phyloP scores from a whole-genome alignment of 2,329 filamentous ascomycete species.

The Albophoma yamanashiensis region DNA sequence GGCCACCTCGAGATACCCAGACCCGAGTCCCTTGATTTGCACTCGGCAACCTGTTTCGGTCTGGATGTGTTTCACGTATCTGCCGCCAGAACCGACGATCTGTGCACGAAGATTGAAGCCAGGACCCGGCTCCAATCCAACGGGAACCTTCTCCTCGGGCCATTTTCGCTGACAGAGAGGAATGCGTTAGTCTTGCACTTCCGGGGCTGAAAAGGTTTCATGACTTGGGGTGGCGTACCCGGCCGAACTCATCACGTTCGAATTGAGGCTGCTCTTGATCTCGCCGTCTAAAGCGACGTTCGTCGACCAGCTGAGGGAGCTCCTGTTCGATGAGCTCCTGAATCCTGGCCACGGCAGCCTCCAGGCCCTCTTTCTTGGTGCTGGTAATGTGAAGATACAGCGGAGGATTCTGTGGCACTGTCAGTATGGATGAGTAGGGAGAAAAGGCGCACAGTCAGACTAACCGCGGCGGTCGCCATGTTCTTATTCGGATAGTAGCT shows the following conservation, averaged over 20 bases:
- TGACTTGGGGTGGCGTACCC: constrained; percentile 42
- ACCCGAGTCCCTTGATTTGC: constrained; percentile 94
- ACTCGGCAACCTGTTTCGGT: constrained; percentile 91
- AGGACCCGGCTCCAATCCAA: constrained; percentile 79
- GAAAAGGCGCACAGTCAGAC: constrained; percentile 19
- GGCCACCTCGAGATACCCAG: constrained; percentile 81
- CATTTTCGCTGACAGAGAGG: constrained; percentile 71
- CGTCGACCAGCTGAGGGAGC: constrained; percentile 87
- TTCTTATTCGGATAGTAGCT: constrained; percentile 95
- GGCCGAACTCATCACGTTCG: constrained; percentile 83
- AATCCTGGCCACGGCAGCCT: constrained; percentile 77
- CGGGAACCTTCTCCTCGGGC: constrained; percentile 92
- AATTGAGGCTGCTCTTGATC: constrained; percentile 62
- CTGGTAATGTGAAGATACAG: constrained; percentile 94
- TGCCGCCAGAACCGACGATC: constrained; percentile 87
- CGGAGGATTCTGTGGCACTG: constrained; percentile 61
- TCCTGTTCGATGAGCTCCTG: constrained; percentile 95
- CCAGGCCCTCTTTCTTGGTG: constrained; percentile 82
- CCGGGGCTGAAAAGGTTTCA: not conserved
- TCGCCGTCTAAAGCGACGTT: constrained; percentile 78
- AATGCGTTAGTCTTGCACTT: constrained; percentile 1
- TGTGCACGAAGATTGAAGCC: constrained; percentile 96
- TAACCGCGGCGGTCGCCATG: constrained; percentile 88
- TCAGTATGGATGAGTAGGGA: constrained; percentile 1
- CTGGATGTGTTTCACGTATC: constrained; percentile 97